Base-by-base conservation (phyloP, 495 filamentous ascomycete genomes). In the Aspergillus haitiensis region DNA sequence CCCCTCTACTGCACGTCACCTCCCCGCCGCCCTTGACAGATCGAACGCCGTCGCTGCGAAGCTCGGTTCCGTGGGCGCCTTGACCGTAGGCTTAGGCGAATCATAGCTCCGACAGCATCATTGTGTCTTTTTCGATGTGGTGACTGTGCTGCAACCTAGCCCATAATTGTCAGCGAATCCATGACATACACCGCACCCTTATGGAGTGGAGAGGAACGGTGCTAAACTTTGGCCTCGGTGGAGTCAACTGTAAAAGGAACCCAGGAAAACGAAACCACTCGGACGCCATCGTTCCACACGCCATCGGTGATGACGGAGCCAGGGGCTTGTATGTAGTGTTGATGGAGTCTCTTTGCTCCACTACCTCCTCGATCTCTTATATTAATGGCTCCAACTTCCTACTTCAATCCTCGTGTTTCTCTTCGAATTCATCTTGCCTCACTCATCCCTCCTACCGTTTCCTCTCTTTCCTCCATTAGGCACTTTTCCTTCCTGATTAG, bases 261-360 rank as follows among this genome's bases (percentile, higher is more conserved):
- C 32, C 21, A 33, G 48, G 21, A 55, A 55, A 27, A n/a, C 10
- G 42, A 21, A 45, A 48, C 55, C 51, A 58, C 49, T 57, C 35
- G 40, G 36, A 49, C 52, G 40, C 32, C 40, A 11, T 62, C 48
- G 31, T 51, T 60, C 52, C 48, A 64, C 48, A 54, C 58, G 50
- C 52, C 48, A 55, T 64, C 44, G 52, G 21, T 27, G 21, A 64
- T 57, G 61, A 54, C 59, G 59, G 52, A 52, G 58, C 61, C 65
- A 64, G 52, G 61, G 65, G 61, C 42, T 27, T 60, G 50, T 48
- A 58, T 46, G n/a, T 12, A 49, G 46, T 46, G 36, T 44, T n/a
- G 21, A 47, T 37, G 53, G 9, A 21, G 31, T n/a, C 48, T 54
- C 15, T 13, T 45, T 47, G 33, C 16, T 56, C 44, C 45, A 55